Evolutionary conservation across 2,329 filamentous ascomycete species (phyloP), one percentile per base, ranked within the genome.

Genomic region (Dactylellina parvicollis): DNA sequence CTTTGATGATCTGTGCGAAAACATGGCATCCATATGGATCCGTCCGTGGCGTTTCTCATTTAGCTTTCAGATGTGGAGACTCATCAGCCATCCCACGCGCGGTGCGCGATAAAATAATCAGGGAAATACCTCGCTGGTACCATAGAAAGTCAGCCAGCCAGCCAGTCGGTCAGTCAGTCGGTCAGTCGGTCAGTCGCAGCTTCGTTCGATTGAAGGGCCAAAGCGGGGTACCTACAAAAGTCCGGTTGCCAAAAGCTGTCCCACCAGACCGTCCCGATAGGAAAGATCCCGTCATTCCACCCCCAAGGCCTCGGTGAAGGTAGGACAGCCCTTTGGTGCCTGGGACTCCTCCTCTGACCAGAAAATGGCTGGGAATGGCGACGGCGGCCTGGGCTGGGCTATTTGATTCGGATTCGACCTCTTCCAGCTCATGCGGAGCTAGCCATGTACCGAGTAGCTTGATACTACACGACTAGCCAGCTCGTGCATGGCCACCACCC

Each of bases 201-300:
- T 42, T 56, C 40, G 26, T 28, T 36, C 20, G 12, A 34, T 4
- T 18, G n/a, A 38, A 44, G 54, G 49, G 28, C 47, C 54, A 61
- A 61, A 69, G 64, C 64, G 64, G 64, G 64, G 64, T 69, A 69
- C 38, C 36, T 26, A 59, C n/a, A 28, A 50, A 38, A 24, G 26
- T 30, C 42, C 14, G 60, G 22, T 46, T 59, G 54, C 62, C 61
- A 52, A 66, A n/a, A 57, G 50, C 50, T 50, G 49, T 50, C 60
- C 60, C 42, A 42, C 52, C 14, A 50, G 22, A 16, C 20, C 52
- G 36, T n/a, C 44, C 20, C 52, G 40, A 22, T 42, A 66, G 54
- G 52, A 56, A 24, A 49, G 36, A 38, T 67, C 44, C 54, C 54
- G 52, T 34, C 26, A 46, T 69, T 46, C 22, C 54, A 52, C 40